A percentile compares a stretch with the other conserved stretches of the same genome.
Evolutionary conservation across 2,329 filamentous ascomycete species (phyloP).

Genomic region (Trichoderma sp.): DNA sequence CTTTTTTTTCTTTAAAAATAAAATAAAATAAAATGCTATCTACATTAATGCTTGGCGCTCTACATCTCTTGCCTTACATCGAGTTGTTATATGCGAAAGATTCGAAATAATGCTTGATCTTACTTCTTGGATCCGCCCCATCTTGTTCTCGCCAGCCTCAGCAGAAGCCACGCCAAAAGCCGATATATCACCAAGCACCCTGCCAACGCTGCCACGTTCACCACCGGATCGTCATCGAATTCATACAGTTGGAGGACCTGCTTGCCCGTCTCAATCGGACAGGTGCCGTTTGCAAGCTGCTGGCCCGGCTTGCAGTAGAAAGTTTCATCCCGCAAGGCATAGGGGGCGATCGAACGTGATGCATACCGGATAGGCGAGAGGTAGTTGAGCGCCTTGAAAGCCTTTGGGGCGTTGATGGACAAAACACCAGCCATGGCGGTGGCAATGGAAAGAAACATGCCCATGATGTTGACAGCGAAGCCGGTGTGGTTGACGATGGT

Average conservation of each 20-base stretch:
- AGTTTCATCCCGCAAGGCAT: constrained; percentile 55
- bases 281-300: constrained; percentile 56
- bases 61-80: neutral
- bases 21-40: neutral
- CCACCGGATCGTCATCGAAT: constrained; percentile 57
- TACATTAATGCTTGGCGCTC: neutral
- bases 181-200: constrained; percentile 64
- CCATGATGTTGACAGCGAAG: constrained; percentile 71
- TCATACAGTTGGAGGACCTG: constrained; percentile 66
- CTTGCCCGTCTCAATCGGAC: constrained; percentile 62
- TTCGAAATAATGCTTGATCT: neutral
- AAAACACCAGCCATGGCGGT: constrained; percentile 70
- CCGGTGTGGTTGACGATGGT: constrained; percentile 70
- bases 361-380: constrained; percentile 69
- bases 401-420: constrained; percentile 63
- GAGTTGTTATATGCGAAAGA: neutral
- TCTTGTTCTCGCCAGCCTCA: constrained; percentile 53
- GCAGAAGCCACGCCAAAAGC: constrained; percentile 56
- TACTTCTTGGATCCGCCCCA: constrained; percentile 39
- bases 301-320: constrained; percentile 65
- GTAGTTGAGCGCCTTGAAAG: constrained; percentile 68
- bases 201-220: constrained; percentile 61
- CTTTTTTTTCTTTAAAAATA: neutral
- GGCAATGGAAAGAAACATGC: constrained; percentile 65
- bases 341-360: constrained; percentile 63